Conservation (phyloP, 192 early-diverging fungal species). For the Coemansia sp. region DNA sequence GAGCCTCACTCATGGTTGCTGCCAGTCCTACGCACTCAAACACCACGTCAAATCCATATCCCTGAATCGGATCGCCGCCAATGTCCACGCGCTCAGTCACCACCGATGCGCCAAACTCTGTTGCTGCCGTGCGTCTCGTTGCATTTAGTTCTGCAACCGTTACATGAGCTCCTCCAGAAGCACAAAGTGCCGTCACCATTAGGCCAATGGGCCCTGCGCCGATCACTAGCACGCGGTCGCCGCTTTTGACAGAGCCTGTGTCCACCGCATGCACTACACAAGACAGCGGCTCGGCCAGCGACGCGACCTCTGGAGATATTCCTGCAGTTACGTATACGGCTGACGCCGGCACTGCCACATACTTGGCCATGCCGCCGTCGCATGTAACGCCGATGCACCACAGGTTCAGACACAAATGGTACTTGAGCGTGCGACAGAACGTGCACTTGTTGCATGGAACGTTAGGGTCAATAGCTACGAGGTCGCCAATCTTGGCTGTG, state of each 20-base stretch:
- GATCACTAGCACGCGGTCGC: conserved; percentile 48
- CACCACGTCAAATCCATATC: conserved; percentile 53
- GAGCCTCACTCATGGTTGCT: conserved; percentile 43
- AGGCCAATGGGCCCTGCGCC: conserved; percentile 59
- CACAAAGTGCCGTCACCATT: conserved; percentile 49
- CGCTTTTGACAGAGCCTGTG: conserved; percentile 46
- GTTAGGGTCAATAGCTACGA: conserved; percentile 57
- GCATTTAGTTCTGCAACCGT: conserved; percentile 51
- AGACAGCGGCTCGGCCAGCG: conserved; percentile 56
- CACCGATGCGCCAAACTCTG: conserved; percentile 35
- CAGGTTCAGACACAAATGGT: conserved; percentile 50
- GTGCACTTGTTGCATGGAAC: conserved; percentile 52
- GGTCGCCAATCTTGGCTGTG: conserved; percentile 29
- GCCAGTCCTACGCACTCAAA: conserved; percentile 57
- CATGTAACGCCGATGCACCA: conserved; percentile 52
- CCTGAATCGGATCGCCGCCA: conserved; percentile 28
- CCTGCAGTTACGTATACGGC: conserved; percentile 35
- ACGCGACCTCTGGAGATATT: conserved; percentile 48
- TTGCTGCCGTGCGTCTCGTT: conserved; percentile 34
- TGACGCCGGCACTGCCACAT: conserved; percentile 46
- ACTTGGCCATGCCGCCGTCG: conserved; percentile 57
- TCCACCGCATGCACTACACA: conserved; percentile 59
- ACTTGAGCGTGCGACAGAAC: conserved; percentile 50
- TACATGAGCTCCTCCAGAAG: conserved; percentile 44
- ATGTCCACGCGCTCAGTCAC: conserved; percentile 23